phyloP scores from a whole-genome alignment of 2,329 filamentous ascomycete genomes.

The Aschersonia sp. region DNA sequence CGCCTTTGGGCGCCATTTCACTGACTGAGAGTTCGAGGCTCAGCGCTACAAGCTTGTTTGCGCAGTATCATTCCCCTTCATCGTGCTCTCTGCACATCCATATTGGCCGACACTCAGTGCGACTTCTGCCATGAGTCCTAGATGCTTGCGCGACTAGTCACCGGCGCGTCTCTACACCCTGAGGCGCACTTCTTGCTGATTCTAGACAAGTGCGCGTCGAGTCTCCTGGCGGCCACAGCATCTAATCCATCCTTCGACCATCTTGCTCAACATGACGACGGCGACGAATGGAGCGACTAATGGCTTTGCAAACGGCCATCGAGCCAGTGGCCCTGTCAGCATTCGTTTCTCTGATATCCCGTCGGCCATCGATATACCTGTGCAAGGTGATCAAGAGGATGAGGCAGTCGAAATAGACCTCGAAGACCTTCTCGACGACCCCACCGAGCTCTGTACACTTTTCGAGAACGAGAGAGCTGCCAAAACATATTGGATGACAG shows the following conservation, averaged over 20 bases:
- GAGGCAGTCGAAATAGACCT: slow-evolving; percentile 86
- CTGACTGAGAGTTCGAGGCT: too few relatives aligned
- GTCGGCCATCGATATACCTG: slow-evolving; percentile 50
- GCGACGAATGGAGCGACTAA: slow-evolving; percentile 28
- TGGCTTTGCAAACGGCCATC: slow-evolving; percentile 25
- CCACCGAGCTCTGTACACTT: slow-evolving; percentile 85
- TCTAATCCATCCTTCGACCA: background rate
- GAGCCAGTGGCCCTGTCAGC: slow-evolving; percentile 24
- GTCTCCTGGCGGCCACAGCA: too few relatives aligned
- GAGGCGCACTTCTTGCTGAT: too few relatives aligned
- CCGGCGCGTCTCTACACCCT: too few relatives aligned
- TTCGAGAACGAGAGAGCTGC: slow-evolving; percentile 88
- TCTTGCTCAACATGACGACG: slow-evolving; percentile 21
- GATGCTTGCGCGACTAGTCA: too few relatives aligned
- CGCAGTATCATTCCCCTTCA: too few relatives aligned
- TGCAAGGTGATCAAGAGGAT: slow-evolving; percentile 49
- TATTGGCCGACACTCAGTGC: too few relatives aligned
- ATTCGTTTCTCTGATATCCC: slow-evolving; percentile 52
- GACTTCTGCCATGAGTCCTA: too few relatives aligned
- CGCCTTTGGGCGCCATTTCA: too few relatives aligned
- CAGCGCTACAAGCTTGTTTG: too few relatives aligned
- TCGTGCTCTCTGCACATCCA: too few relatives aligned
- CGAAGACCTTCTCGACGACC: slow-evolving; percentile 80
- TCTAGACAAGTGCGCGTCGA: too few relatives aligned
- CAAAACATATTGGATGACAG: slow-evolving; percentile 95